Percentiles rank a stretch among this genome's conserved stretches.
Evolutionary conservation across 805 yeast genomes (phyloP).

Genomic region (Hanseniaspora valbyensis): DNA sequence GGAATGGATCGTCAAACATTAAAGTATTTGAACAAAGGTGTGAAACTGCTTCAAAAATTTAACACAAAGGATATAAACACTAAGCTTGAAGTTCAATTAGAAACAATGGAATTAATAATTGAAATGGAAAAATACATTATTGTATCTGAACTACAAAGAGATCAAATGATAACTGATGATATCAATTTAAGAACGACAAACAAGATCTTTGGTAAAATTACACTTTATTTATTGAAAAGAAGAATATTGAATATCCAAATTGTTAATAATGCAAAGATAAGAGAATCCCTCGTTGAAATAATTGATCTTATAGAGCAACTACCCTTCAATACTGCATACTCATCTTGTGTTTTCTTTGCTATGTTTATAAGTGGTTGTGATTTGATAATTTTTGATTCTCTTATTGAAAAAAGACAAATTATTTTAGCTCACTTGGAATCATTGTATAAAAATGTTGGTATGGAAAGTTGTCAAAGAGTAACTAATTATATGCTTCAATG

Average conservation of each 20-base stretch:
- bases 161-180: background rate
- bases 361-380: slow-evolving; percentile 14
- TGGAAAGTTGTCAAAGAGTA: slow-evolving; percentile 10
- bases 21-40: slow-evolving; percentile 4
- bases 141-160: background rate
- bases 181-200: slow-evolving; percentile 1
- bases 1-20: slow-evolving; percentile 13
- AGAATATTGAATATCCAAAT: slow-evolving; percentile 1
- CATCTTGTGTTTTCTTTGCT: slow-evolving; percentile 14
- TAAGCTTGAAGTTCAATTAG: background rate
- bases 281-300: background rate
- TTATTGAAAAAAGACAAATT: slow-evolving; percentile 5
- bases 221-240: slow-evolving; percentile 5
- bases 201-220: slow-evolving; percentile 13
- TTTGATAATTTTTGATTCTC: slow-evolving; percentile 4
- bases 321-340: slow-evolving; percentile 4
- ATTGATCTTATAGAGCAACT: background rate
- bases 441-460: slow-evolving; percentile 9
- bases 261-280: background rate
- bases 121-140: slow-evolving; percentile 7
- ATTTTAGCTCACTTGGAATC: slow-evolving; percentile 5
- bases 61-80: background rate
- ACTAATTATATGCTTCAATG: slow-evolving; percentile 10
- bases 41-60: slow-evolving; percentile 1
- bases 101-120: slow-evolving; percentile 3